These are phyloP conservation scores for Ogataea sp. DNA, from an alignment of 805 yeast genomes.

Conservation along the genomic window DNA sequence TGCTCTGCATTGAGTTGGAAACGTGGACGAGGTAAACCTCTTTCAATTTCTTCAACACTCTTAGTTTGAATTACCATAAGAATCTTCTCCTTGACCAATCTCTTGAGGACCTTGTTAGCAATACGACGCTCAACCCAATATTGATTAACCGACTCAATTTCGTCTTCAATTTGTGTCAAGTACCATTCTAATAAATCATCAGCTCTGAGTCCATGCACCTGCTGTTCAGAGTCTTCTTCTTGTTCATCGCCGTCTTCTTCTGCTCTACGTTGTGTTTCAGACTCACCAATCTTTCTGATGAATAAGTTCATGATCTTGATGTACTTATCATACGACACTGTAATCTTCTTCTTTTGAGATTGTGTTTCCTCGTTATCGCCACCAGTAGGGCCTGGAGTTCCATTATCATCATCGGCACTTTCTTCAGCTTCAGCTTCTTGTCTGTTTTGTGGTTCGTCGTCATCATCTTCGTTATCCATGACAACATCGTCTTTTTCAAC, in stretches of 20 bases:
- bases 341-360: constrained; percentile 26
- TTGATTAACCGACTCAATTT: constrained; percentile 59
- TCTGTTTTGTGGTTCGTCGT: no score
- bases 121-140: constrained; percentile 62
- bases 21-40: constrained; percentile 12
- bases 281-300: constrained; percentile 41
- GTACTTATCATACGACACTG: constrained; percentile 80
- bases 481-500: constrained; percentile 57
- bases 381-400: constrained; percentile 1
- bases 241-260: constrained; percentile 24
- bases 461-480: constrained; percentile 59
- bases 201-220: constrained; percentile 45
- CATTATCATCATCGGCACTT: constrained; percentile 11
- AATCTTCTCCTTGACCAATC: constrained; percentile 78
- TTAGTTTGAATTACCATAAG: constrained; percentile 54
- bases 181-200: constrained; percentile 75
- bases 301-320: constrained; percentile 75
- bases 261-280: constrained; percentile 13
- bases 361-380: constrained; percentile 1
- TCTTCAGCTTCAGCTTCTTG: constrained; percentile 19
- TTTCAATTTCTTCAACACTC: constrained; percentile 32
- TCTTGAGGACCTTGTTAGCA: constrained; percentile 71
- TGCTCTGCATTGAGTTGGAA: constrained; percentile 13
- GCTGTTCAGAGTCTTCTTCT: no score
- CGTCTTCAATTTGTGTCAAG: constrained; percentile 63